Percentiles rank a stretch among this genome's conserved stretches.
Conservation (phyloP, 768 basidiomycete genomes). For the Crepidotus variabilis region DNA sequence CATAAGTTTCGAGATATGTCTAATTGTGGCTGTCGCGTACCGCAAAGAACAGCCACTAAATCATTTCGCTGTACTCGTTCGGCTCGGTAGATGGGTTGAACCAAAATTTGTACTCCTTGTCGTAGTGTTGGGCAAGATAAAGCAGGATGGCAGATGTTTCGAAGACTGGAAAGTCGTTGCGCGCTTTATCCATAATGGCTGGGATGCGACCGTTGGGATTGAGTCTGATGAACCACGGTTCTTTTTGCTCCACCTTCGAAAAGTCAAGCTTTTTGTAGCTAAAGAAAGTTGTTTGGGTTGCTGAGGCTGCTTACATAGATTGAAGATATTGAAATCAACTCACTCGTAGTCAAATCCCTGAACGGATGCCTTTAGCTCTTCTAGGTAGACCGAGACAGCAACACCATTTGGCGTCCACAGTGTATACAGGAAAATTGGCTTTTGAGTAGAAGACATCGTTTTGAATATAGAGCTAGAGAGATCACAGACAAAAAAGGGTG, state of each 20-base stretch:
- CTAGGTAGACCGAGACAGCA: constrained; percentile 47
- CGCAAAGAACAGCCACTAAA: constrained; percentile 88
- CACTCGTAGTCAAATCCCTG: constrained; percentile 49
- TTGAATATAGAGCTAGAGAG: neutral
- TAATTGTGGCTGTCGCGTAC: constrained; percentile 30
- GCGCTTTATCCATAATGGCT: constrained; percentile 55
- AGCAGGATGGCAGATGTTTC: constrained; percentile 80
- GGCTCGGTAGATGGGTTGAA: constrained; percentile 54
- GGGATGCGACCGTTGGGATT: constrained; percentile 78
- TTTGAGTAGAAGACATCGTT: constrained; percentile 27
- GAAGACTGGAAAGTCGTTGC: constrained; percentile 64
- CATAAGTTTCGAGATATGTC: neutral
- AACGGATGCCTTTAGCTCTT: constrained; percentile 59
- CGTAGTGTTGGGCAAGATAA: constrained; percentile 81
- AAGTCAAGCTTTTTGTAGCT: constrained; percentile 56
- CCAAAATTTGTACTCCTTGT: constrained; percentile 67
- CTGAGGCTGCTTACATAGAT: neutral
- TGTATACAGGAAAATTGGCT: constrained; percentile 51
- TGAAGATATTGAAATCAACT: constrained; percentile 13
- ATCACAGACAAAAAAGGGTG: too few species aligned
- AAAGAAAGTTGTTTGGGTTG: neutral
- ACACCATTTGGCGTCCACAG: constrained; percentile 56
- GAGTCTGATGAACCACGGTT: constrained; percentile 71
- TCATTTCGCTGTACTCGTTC: constrained; percentile 63
- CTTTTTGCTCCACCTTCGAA: constrained; percentile 62